Base-by-base conservation (phyloP, 2,329 filamentous ascomycete genomes). In the Didymella pinodella region DNA sequence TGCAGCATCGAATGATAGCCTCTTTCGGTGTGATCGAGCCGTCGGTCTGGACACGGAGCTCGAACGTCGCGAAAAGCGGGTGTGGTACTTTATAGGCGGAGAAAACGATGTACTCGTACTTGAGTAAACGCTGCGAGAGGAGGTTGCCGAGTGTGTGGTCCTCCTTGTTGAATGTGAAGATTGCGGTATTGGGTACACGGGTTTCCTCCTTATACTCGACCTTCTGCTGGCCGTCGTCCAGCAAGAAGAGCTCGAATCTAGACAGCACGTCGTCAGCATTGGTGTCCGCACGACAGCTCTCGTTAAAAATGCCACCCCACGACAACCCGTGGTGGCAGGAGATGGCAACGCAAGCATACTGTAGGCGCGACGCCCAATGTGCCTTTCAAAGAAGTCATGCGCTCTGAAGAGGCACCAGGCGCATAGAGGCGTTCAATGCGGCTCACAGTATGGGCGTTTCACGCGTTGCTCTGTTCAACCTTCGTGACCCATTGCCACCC, bases 61-160 rank as follows among this genome's bases (percentile, higher is more conserved):
- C 82, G 76, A 91, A 88, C 32, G 73, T 75, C 41, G 76, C 72
- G 65, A 80, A 77, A 49, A 80, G 71, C 29, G 77, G 68, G 72
- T 80, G 76, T 38, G 76, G 75, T 43, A 86, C 87, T 79, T 96
- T 96, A 84, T 99, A 99, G 12, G 90, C 95, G 59, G 93, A 89
- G 84, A 98, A 96, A 69, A 90, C 83, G 69, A 99, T 90, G 75
- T 96, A 89, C 18, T 88, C 86, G 71, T 92, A 90, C 76, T 91
- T 88, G 80, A 95, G 88, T 57, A 99, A 89, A 71, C 94, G 91
- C 72, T 92, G 89, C 47, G 90, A 86, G 56, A 99, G 85, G 55
- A 99, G 85, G 78, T 99, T 97, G 69, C 90, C 95, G 26, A 99
- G 86, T 1, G 94, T 97, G 80, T 97, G 94, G 71, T 99, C 95